phyloP scores from a whole-genome alignment of 768 basidiomycete species.

The Russula foetens region DNA sequence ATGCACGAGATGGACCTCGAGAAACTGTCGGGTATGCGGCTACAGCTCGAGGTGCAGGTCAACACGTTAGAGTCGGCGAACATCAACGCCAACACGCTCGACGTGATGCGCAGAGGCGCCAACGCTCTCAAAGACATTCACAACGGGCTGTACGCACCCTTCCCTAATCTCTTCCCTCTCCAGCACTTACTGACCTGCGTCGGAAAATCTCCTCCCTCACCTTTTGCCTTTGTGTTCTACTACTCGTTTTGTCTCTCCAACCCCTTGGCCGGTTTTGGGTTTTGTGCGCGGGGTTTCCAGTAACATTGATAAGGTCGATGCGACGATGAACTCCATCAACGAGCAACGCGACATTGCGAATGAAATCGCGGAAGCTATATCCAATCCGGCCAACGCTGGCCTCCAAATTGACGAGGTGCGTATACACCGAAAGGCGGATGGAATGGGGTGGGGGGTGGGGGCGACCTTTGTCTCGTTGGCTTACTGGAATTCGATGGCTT shows the following conservation, averaged over 20 bases:
- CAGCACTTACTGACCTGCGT: too few relatives aligned
- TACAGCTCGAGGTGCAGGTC: slow-evolving; percentile 94
- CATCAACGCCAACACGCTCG: slow-evolving; percentile 95
- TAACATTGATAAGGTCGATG: slow-evolving; percentile 81
- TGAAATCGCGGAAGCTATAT: slow-evolving; percentile 87
- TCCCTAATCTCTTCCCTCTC: too few relatives aligned
- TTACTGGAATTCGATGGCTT: neutral
- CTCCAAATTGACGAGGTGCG: slow-evolving; percentile 66
- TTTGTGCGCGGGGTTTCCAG: slow-evolving; percentile 31
- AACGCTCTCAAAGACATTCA: slow-evolving; percentile 87
- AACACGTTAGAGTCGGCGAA: slow-evolving; percentile 97
- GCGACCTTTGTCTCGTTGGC: neutral
- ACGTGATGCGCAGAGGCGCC: slow-evolving; percentile 93
- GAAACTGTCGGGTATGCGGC: slow-evolving; percentile 69
- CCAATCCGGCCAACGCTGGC: slow-evolving; percentile 53
- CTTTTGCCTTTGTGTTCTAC: neutral
- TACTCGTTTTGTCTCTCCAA: neutral
- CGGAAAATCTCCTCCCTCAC: neutral
- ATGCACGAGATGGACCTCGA: slow-evolving; percentile 81
- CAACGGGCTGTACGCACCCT: slow-evolving; percentile 65
- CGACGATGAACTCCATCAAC: slow-evolving; percentile 76
- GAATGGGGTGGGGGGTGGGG: neutral
- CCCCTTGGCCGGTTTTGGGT: neutral
- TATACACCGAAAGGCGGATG: neutral
- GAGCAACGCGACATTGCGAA: slow-evolving; percentile 90